Evolutionary conservation across 208 protist genomes (phyloP), one percentile per base, ranked within the genome.

Genomic region (Borovskyia barvae): DNA sequence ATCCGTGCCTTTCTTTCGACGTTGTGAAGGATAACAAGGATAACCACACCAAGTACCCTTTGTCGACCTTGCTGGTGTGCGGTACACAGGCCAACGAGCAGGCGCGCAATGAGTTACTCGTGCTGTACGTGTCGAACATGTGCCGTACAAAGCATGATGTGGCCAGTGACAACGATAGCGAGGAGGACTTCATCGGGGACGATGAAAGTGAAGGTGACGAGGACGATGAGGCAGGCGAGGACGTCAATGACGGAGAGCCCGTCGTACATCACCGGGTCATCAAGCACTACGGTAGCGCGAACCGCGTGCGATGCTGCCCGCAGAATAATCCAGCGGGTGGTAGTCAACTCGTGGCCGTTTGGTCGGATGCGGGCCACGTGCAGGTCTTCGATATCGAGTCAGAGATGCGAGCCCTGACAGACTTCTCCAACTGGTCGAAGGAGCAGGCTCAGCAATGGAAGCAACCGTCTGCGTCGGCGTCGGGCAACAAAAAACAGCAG

Each of bases 41-140:
- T 25, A 66, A 77, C 69, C 71, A 75, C 55, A 90, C 76, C 52
- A 82, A 72, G 47, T 98, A 97, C 70, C 98, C 97, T 8, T 79
- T 97, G 33, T 95, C 93, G 4, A 76, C 86, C 35, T 94, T 93
- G 53, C 61, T 97, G 5, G 94, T 97, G 7, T 97, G 93, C 39
- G 98, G 98, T 57, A 98, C 97, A 20, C 97, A 99, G 84, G 97
- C 97, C 22, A 94, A 96, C 28, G 66, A 80, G 28, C 49, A 70
- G 0, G 51, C 70, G 9, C 80, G 97, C 26, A 99, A 99, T 64
- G 92, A 98, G 56, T 64, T 99, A 7, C 51, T 96, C 12, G 48
- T 98, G 5, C 84, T 99, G 64, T 97, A 97, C 43, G 59, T 97
- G 7, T 84, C 66, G 2, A 87, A 97, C 72, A 85, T 99, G 48